These are phyloP conservation scores for Aspergillus novoparasiticus DNA, from an alignment of 2,329 filamentous ascomycete species.

Conservation along the genomic window DNA sequence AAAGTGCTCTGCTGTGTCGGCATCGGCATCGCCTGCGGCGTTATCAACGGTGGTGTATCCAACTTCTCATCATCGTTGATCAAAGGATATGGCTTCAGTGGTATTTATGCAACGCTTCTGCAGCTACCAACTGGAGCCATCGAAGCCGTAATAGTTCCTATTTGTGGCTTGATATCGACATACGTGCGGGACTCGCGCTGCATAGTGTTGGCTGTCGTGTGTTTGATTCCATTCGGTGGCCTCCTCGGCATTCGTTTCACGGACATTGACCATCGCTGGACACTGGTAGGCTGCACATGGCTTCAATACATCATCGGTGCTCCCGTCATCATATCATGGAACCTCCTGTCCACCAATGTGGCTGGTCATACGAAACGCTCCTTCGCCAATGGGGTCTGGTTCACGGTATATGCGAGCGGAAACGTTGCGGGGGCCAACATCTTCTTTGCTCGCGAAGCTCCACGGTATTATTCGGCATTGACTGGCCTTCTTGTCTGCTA, in stretches of 20 bases:
- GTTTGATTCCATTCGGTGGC: conserved; percentile 44
- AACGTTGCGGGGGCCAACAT: conserved; percentile 54
- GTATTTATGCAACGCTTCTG: conserved; percentile 34
- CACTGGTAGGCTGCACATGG: conserved; percentile 57
- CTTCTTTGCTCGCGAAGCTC: conserved; percentile 48
- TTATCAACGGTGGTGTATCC: conserved; percentile 53
- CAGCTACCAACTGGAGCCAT: conserved; percentile 40
- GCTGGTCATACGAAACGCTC: conserved; percentile 57
- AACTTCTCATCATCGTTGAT: conserved; percentile 54
- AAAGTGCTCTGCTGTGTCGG: conserved; percentile 42
- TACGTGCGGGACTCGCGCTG: conserved; percentile 46
- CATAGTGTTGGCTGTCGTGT: conserved; percentile 33
- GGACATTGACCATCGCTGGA: conserved; percentile 49
- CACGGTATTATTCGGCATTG: conserved; percentile 50
- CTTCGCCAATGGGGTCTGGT: conserved; percentile 54
- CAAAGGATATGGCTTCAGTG: conserved; percentile 45
- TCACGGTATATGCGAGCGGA: conserved; percentile 51
- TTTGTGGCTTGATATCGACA: conserved; percentile 48
- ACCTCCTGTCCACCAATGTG: conserved; percentile 50
- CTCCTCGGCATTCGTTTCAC: conserved; percentile 56
- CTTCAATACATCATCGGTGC: conserved; percentile 54
- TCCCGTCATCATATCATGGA: conserved; percentile 56
- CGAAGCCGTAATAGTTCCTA: conserved; percentile 31
- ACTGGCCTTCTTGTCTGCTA: conserved; percentile 48
- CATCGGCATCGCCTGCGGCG: conserved; percentile 48